Conservation (phyloP, 768 basidiomycete species). For the Lyophyllum decastes region DNA sequence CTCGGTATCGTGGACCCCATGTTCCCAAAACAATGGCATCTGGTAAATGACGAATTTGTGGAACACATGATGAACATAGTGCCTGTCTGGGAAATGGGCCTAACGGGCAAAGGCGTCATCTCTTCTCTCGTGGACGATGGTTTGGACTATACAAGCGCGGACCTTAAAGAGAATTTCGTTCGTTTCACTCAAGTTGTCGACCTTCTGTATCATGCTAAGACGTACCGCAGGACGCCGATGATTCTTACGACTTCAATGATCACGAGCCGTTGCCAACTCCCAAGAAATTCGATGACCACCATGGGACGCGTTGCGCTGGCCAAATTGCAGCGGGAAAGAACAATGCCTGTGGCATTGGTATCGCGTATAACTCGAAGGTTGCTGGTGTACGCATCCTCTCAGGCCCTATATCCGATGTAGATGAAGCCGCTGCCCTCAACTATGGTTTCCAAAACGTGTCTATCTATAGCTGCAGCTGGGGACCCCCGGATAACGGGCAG, state of each 20-base stretch:
- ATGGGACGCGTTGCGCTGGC: constrained; percentile 97
- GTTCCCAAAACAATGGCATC: constrained; percentile 82
- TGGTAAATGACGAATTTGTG: constrained; percentile 83
- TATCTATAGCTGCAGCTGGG: constrained; percentile 98
- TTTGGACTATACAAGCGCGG: constrained; percentile 84
- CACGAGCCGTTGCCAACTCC: constrained; percentile 87
- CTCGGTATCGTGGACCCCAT: constrained; percentile 72
- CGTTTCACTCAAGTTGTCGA: constrained; percentile 29
- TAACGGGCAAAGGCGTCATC: constrained; percentile 85
- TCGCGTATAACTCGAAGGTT: constrained; percentile 89
- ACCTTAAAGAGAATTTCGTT: constrained; percentile 92
- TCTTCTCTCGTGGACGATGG: constrained; percentile 95
- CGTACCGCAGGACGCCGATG: constrained; percentile 68
- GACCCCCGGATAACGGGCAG: constrained; percentile 91
- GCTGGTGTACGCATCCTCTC: constrained; percentile 96
- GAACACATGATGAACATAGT: constrained; percentile 93
- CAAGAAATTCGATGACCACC: constrained; percentile 86
- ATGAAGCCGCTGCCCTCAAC: constrained; percentile 94
- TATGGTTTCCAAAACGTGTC: constrained; percentile 90
- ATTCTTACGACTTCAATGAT: constrained; percentile 97
- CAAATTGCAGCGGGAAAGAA: constrained; percentile 95
- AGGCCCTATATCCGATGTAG: constrained; percentile 90
- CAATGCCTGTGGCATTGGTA: constrained; percentile 90
- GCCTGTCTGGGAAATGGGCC: constrained; percentile 85
- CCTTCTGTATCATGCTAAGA: background rate